Conservation (phyloP, 148 eudicot species). For the Cornus controversa region DNA sequence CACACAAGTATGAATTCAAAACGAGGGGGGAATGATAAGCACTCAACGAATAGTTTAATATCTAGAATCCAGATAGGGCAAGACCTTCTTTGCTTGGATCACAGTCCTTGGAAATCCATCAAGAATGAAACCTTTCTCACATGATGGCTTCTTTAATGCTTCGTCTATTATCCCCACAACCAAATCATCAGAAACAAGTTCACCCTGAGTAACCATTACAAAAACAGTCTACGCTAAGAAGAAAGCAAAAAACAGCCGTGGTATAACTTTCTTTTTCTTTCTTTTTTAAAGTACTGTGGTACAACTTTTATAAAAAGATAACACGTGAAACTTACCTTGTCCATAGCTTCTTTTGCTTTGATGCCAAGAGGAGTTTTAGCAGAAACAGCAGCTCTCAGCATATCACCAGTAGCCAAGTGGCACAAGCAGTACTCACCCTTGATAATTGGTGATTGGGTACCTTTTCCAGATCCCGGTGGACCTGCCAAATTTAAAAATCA, state of each 20-base stretch:
- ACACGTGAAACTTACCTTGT: slow-evolving; percentile 45
- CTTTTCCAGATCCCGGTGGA: slow-evolving; percentile 98
- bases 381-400: slow-evolving; percentile 96
- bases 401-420: slow-evolving; percentile 96
- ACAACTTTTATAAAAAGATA: background rate
- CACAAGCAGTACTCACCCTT: slow-evolving; percentile 97
- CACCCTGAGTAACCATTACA: slow-evolving; percentile 51
- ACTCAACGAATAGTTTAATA: background rate
- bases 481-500: slow-evolving; percentile 36
- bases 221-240: background rate
- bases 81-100: slow-evolving; percentile 89
- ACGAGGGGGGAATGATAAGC: background rate
- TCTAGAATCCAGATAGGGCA: background rate
- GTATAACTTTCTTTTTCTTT: background rate
- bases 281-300: too few relatives aligned
- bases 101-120: slow-evolving; percentile 99
- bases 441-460: slow-evolving; percentile 91
- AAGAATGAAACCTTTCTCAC: slow-evolving; percentile 93
- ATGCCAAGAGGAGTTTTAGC: slow-evolving; percentile 91
- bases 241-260: background rate
- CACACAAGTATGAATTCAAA: background rate
- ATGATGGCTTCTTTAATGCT: slow-evolving; percentile 89
- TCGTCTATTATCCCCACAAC: slow-evolving; percentile 95
- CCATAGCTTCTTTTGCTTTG: slow-evolving; percentile 95
- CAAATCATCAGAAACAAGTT: slow-evolving; percentile 93